A percentile compares a stretch with the other conserved stretches of the same genome.
Evolutionary conservation across 2,329 filamentous ascomycete species (phyloP).

Genomic region (Stromatinia cepivora): DNA sequence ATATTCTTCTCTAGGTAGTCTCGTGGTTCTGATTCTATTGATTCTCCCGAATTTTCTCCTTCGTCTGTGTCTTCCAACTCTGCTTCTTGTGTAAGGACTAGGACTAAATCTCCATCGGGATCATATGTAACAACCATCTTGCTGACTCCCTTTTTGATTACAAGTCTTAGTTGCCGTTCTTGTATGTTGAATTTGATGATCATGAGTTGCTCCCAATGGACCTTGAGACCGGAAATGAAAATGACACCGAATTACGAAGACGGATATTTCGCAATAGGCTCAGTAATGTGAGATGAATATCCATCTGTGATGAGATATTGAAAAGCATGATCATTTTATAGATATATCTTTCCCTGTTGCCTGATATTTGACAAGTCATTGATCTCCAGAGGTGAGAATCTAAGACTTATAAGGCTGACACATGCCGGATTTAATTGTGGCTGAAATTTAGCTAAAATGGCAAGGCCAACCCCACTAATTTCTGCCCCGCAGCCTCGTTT

Average conservation of each 20-base stretch:
- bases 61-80: neutral
- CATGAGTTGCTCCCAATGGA: neutral
- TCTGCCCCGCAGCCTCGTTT: constrained; percentile 20
- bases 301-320: no score
- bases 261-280: neutral
- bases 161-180: neutral
- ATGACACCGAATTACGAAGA: neutral
- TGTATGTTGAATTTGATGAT: neutral
- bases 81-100: neutral
- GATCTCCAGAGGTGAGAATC: neutral
- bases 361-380: neutral
- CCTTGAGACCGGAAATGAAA: neutral
- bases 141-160: no score
- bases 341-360: neutral
- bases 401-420: neutral
- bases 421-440: neutral
- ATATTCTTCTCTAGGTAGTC: neutral
- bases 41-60: neutral
- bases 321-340: neutral
- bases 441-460: constrained; percentile 1
- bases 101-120: constrained; percentile 14
- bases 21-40: neutral
- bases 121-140: constrained; percentile 4
- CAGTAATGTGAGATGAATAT: neutral
- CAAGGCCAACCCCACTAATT: constrained; percentile 10